Percentiles rank a stretch among this genome's conserved stretches.
Conservation (phyloP, 306 rosid species). For the barrel medic (Medicago truncatula) region DNA sequence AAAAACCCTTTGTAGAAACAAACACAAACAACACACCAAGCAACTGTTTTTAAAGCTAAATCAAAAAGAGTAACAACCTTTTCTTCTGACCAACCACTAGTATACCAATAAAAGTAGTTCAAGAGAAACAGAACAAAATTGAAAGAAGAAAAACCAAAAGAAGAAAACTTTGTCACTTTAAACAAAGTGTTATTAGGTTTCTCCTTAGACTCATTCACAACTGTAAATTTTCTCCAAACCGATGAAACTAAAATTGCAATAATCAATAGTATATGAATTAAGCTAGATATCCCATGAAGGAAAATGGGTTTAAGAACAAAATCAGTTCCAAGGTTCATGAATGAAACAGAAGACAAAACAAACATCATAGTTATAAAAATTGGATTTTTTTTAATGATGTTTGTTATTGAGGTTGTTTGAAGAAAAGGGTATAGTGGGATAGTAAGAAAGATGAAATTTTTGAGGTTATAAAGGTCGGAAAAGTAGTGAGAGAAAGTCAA, state of each 20-base stretch:
- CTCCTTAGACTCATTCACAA: slow-evolving; percentile 36
- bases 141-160: slow-evolving; percentile 45
- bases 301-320: slow-evolving; percentile 50
- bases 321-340: slow-evolving; percentile 11
- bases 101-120: slow-evolving; percentile 42
- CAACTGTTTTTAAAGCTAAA: slow-evolving; percentile 48
- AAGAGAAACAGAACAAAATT: slow-evolving; percentile 35
- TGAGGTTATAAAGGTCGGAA: background rate
- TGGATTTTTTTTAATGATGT: background rate
- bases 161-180: slow-evolving; percentile 40
- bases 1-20: slow-evolving; percentile 38
- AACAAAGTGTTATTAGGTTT: background rate
- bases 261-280: slow-evolving; percentile 45
- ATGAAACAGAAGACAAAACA: background rate
- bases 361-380: slow-evolving; percentile 29
- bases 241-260: slow-evolving; percentile 34
- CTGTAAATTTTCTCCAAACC: slow-evolving; percentile 29
- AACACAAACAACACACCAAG: slow-evolving; percentile 48
- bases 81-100: slow-evolving; percentile 49
- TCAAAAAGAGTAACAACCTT: slow-evolving; percentile 47
- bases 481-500: slow-evolving; percentile 10
- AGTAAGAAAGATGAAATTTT: background rate
- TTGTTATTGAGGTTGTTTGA: background rate
- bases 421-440: background rate
- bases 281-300: slow-evolving; percentile 41